phyloP scores from a whole-genome alignment of 768 basidiomycete genomes.

The Boletus vinaceobasis region DNA sequence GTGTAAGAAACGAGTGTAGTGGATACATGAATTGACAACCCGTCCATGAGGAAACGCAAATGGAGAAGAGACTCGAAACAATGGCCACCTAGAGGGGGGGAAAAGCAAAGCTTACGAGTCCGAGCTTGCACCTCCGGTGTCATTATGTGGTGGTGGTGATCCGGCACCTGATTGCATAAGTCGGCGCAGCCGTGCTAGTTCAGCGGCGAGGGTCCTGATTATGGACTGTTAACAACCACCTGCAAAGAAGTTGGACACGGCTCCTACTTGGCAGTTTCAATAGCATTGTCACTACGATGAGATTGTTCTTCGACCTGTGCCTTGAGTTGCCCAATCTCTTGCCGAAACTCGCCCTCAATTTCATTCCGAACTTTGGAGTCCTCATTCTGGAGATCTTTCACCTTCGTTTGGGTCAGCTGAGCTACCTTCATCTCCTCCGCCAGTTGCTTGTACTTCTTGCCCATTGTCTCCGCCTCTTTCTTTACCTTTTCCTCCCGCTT shows the following conservation, averaged over 20 bases:
- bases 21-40: constrained; percentile 31
- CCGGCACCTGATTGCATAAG: constrained; percentile 62
- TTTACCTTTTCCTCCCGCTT: constrained; percentile 68
- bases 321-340: constrained; percentile 54
- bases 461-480: constrained; percentile 63
- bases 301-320: constrained; percentile 51
- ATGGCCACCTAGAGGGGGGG: background rate
- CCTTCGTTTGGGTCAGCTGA: constrained; percentile 42
- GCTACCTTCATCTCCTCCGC: constrained; percentile 58
- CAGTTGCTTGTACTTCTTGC: constrained; percentile 65
- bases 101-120: constrained; percentile 11
- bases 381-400: constrained; percentile 50
- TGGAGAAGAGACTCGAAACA: constrained; percentile 3
- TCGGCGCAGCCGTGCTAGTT: constrained; percentile 66
- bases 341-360: constrained; percentile 58
- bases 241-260: background rate
- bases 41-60: constrained; percentile 19
- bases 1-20: constrained; percentile 27
- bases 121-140: constrained; percentile 8
- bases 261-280: constrained; percentile 59
- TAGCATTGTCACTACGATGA: constrained; percentile 54
- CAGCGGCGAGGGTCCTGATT: constrained; percentile 53
- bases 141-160: constrained; percentile 20
- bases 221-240: background rate
- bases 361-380: constrained; percentile 49